Percentiles rank a stretch among this genome's conserved stretches.
These are phyloP conservation scores for Ophiostoma tasmaniense DNA, from an alignment of 2,329 filamentous ascomycete species.

Conservation along the genomic window DNA sequence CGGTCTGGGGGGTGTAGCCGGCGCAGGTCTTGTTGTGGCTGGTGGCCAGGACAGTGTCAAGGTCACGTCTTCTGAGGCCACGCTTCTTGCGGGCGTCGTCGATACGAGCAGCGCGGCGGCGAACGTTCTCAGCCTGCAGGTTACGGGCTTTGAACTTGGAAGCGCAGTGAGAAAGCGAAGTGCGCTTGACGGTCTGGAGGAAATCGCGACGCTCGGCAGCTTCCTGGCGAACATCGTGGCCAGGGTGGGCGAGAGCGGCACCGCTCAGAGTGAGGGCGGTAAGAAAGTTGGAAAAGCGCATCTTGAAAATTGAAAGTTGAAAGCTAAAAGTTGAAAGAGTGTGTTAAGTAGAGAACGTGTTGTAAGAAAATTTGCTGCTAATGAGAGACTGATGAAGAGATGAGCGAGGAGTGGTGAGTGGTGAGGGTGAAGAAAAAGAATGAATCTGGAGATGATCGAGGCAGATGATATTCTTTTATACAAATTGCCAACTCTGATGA, in stretches of 20 bases:
- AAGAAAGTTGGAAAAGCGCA: constrained; percentile 22
- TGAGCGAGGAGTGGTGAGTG: background rate
- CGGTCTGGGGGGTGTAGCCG: constrained; percentile 29
- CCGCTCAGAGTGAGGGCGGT: constrained; percentile 20
- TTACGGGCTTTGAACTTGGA: constrained; percentile 33
- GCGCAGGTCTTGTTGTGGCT: constrained; percentile 37
- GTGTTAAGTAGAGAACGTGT: background rate
- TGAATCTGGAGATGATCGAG: background rate
- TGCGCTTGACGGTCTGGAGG: constrained; percentile 28
- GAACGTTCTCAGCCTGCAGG: constrained; percentile 29
- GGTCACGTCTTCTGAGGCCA: background rate
- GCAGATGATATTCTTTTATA: background rate
- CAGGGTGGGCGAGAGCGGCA: constrained; percentile 31
- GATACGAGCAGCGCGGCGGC: constrained; percentile 27
- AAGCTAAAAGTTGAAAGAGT: background rate
- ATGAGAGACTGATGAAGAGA: background rate
- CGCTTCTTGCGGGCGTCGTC: background rate
- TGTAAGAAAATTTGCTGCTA: background rate
- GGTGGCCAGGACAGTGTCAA: constrained; percentile 33
- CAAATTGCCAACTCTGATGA: background rate
- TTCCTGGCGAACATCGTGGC: constrained; percentile 34
- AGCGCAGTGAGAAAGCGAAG: constrained; percentile 32
- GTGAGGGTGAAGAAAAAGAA: background rate
- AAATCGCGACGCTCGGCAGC: constrained; percentile 33
- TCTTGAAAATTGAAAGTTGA: background rate